Evolutionary conservation across 2,329 filamentous ascomycete species (phyloP).

Genomic region (Arthroderma sp.): DNA sequence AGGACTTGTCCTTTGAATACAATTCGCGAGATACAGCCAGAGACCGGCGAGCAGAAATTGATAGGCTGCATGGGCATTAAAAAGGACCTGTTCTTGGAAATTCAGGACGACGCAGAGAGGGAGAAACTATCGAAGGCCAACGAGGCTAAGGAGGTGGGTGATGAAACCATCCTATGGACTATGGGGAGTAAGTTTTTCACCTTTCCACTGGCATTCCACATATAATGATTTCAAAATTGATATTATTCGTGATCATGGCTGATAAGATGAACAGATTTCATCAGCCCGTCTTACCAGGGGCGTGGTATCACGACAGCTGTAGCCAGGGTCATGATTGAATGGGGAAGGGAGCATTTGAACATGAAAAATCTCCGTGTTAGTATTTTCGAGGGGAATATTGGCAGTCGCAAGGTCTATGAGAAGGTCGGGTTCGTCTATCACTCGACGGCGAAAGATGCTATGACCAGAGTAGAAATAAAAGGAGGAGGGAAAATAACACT

Average conservation of each 20-base stretch:
- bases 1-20: constrained; percentile 5
- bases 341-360: constrained; percentile 9
- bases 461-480: constrained; percentile 4
- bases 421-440: constrained; percentile 8
- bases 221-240: not conserved
- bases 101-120: constrained; percentile 6
- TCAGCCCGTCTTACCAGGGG: constrained; percentile 8
- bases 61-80: constrained; percentile 5
- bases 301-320: constrained; percentile 11
- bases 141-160: constrained; percentile 6
- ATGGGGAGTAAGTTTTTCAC: constrained; percentile 9
- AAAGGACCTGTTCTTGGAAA: constrained; percentile 6
- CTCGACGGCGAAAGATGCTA: not conserved
- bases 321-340: constrained; percentile 5
- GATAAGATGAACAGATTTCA: constrained; percentile 7
- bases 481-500: constrained; percentile 6
- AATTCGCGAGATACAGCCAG: constrained; percentile 8
- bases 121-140: not conserved
- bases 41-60: constrained; percentile 6
- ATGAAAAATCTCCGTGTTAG: constrained; percentile 5
- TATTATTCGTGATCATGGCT: not conserved
- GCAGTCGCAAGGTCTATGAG: constrained; percentile 9
- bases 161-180: constrained; percentile 8
- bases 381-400: constrained; percentile 8
- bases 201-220: not conserved